Evolutionary conservation across 148 eudicot genomes (phyloP).

Genomic region (Cornus suecica): DNA sequence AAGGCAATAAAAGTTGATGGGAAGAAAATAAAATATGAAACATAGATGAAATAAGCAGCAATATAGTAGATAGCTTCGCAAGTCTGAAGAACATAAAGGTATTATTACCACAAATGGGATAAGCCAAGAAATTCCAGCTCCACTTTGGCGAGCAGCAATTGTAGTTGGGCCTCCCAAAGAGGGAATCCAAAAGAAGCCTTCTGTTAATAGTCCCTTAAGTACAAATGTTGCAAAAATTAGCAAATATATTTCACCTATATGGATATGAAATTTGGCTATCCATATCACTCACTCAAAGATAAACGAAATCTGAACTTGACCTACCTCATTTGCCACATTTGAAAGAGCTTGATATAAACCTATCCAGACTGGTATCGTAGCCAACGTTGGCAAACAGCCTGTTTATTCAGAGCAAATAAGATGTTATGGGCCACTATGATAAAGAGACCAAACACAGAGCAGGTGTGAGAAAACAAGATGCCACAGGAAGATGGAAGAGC

Average conservation of each 20-base stretch:
- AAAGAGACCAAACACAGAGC: background rate
- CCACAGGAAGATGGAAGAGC: background rate
- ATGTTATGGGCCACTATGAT: background rate
- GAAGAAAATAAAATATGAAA: background rate
- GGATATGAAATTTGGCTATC: background rate
- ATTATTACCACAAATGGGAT: conserved; percentile 91
- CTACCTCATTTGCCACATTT: conserved; percentile 98
- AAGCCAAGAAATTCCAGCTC: conserved; percentile 96
- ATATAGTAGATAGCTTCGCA: conserved; percentile 8
- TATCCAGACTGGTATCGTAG: conserved; percentile 98
- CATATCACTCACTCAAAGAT: conserved; percentile 7
- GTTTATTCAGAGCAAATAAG: conserved; percentile 19
- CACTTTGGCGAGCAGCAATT: conserved; percentile 98
- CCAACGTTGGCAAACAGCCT: conserved; percentile 99
- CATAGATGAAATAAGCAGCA: conserved; percentile 9
- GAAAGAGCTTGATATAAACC: conserved; percentile 99
- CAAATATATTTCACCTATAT: background rate
- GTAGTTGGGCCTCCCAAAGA: conserved; percentile 98
- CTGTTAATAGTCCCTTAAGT: conserved; percentile 83
- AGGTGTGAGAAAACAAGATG: conserved; percentile 1
- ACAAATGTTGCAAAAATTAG: conserved; percentile 15
- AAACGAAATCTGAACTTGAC: conserved; percentile 9
- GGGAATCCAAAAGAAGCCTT: conserved; percentile 99
- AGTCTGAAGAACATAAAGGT: conserved; percentile 6
- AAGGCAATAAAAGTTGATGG: conserved; percentile 3